Percentiles rank a stretch among this genome's conserved stretches.
phyloP scores from a whole-genome alignment of 2,329 filamentous ascomycete genomes.

The Didymella pinodella region DNA sequence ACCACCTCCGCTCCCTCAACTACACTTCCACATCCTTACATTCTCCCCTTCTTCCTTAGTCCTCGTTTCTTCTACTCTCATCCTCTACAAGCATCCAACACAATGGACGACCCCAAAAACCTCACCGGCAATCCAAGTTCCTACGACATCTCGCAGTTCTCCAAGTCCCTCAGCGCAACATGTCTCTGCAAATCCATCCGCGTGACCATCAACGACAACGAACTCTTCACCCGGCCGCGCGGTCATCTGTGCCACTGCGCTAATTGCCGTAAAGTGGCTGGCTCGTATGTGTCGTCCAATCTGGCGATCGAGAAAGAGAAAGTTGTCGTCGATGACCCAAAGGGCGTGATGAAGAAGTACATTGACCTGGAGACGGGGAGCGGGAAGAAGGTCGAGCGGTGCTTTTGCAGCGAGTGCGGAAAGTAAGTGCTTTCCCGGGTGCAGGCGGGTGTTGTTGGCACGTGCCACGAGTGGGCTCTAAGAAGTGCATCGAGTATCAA shows the following conservation, averaged over 20 bases:
- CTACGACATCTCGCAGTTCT: slow-evolving; percentile 46
- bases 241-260: slow-evolving; percentile 60
- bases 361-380: slow-evolving; percentile 56
- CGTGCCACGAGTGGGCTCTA: background rate
- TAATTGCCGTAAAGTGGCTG: slow-evolving; percentile 61
- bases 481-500: no score
- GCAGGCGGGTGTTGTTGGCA: no score
- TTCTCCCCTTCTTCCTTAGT: no score
- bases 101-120: slow-evolving; percentile 15
- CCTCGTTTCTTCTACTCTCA: background rate
- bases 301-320: slow-evolving; percentile 56
- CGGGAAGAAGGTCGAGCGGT: slow-evolving; percentile 56
- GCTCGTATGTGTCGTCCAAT: slow-evolving; percentile 54
- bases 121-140: slow-evolving; percentile 52
- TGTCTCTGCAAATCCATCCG: slow-evolving; percentile 59
- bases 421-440: slow-evolving; percentile 25
- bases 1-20: background rate
- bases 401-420: slow-evolving; percentile 60
- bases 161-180: slow-evolving; percentile 48
- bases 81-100: background rate
- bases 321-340: slow-evolving; percentile 55
- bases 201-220: slow-evolving; percentile 58
- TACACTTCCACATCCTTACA: background rate
- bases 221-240: slow-evolving; percentile 55
- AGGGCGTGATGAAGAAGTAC: slow-evolving; percentile 57